phyloP scores from a whole-genome alignment of 495 filamentous ascomycete species.

The Tuber magnatum region DNA sequence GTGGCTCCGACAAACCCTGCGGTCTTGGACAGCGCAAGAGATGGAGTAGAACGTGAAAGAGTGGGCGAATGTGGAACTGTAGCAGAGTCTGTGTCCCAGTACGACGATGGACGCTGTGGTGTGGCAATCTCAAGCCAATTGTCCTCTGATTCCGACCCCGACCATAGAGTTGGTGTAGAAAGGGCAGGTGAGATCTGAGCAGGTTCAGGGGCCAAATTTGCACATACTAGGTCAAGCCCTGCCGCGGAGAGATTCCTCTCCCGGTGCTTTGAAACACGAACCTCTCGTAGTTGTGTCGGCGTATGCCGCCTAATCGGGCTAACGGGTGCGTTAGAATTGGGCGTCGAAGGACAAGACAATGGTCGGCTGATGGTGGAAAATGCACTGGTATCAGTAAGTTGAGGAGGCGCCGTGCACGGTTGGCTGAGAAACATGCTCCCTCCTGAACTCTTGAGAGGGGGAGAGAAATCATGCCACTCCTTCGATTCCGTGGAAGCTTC shows the following conservation, averaged over 20 bases:
- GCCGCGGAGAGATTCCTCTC: conserved; percentile 14
- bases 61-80: conserved; percentile 23
- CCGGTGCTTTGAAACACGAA: conserved; percentile 19
- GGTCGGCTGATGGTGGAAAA: conserved; percentile 19
- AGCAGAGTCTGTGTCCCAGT: background rate
- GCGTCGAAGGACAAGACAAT: conserved; percentile 25
- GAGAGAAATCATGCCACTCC: conserved; percentile 31
- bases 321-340: conserved; percentile 12
- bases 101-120: conserved; percentile 13
- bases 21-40: conserved; percentile 27
- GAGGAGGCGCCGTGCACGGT: conserved; percentile 22
- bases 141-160: conserved; percentile 35
- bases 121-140: conserved; percentile 20
- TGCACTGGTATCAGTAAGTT: conserved; percentile 20
- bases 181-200: conserved; percentile 27
- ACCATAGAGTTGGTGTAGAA: conserved; percentile 33
- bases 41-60: conserved; percentile 31
- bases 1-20: conserved; percentile 17
- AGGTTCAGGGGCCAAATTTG: conserved; percentile 11
- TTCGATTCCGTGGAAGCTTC: conserved; percentile 12
- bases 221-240: conserved; percentile 16
- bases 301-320: conserved; percentile 22
- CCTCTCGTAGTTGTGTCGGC: conserved; percentile 12
- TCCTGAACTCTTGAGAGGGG: conserved; percentile 8
- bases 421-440: conserved; percentile 18